These are phyloP conservation scores for Cyberlindnera mrakii DNA, from an alignment of 805 yeast species.

Conservation along the genomic window DNA sequence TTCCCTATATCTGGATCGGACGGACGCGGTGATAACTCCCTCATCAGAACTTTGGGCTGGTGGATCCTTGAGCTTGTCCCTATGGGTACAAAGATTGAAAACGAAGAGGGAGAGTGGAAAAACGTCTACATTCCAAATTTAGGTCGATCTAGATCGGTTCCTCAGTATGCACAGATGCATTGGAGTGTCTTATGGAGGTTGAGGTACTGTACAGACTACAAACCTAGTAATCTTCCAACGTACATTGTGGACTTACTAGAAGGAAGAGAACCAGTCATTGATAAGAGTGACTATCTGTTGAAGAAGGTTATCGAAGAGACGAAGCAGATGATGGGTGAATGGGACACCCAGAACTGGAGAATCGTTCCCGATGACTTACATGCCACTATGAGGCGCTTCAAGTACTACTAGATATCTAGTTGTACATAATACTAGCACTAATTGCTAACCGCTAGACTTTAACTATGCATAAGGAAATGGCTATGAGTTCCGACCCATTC, in stretches of 20 bases:
- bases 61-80: constrained; percentile 63
- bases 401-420: constrained; percentile 1
- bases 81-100: constrained; percentile 44
- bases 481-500: background rate
- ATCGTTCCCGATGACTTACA: constrained; percentile 31
- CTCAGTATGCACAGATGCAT: constrained; percentile 42
- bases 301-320: constrained; percentile 10
- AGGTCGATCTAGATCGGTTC: constrained; percentile 47
- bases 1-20: constrained; percentile 26
- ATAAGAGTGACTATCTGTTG: constrained; percentile 7
- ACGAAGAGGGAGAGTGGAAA: constrained; percentile 43
- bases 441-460: no score
- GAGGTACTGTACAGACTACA: constrained; percentile 38
- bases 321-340: constrained; percentile 14
- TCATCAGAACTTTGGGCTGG: constrained; percentile 37
- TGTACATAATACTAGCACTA: no score
- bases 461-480: no score
- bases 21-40: constrained; percentile 31
- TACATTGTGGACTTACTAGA: constrained; percentile 24
- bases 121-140: constrained; percentile 47
- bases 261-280: constrained; percentile 8
- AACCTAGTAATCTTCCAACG: constrained; percentile 39
- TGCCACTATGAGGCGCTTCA: constrained; percentile 3
- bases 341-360: constrained; percentile 27
- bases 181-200: constrained; percentile 62